Conservation (phyloP, 2,329 filamentous ascomycete genomes). For the Fusarium mexicanum region DNA sequence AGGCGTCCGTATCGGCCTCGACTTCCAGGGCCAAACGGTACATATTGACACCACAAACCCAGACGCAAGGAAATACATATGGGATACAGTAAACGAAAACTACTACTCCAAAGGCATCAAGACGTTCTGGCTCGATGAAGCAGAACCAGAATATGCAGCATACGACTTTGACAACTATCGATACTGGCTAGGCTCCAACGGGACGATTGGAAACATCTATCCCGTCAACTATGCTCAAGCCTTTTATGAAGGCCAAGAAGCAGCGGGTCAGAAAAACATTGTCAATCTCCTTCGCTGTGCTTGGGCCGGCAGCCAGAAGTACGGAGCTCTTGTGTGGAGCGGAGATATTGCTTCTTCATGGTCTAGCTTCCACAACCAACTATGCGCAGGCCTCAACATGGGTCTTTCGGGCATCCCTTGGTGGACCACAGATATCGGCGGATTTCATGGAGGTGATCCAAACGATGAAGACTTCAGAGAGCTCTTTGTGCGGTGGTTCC, state of each 20-base stretch:
- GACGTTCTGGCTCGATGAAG: conserved; percentile 75
- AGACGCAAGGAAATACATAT: conserved; percentile 65
- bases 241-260: conserved; percentile 68
- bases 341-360: conserved; percentile 74
- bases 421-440: conserved; percentile 78
- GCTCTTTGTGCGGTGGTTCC: conserved; percentile 74
- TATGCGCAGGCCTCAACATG: conserved; percentile 73
- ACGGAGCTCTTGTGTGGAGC: conserved; percentile 72
- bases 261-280: conserved; percentile 63
- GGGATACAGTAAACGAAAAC: conserved; percentile 66
- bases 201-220: conserved; percentile 66
- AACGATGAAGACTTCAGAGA: conserved; percentile 66
- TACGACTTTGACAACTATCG: conserved; percentile 75
- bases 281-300: conserved; percentile 64
- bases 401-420: conserved; percentile 70
- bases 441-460: conserved; percentile 73
- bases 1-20: conserved; percentile 66
- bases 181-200: conserved; percentile 48
- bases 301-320: conserved; percentile 68
- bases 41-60: conserved; percentile 74
- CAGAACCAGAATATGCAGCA: conserved; percentile 70
- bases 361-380: conserved; percentile 66
- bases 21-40: conserved; percentile 66
- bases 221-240: conserved; percentile 66
- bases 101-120: conserved; percentile 71